Percentiles rank a stretch among this genome's conserved stretches.
phyloP scores from a whole-genome alignment of 2,329 filamentous ascomycete species.

The Alternaria dauci region DNA sequence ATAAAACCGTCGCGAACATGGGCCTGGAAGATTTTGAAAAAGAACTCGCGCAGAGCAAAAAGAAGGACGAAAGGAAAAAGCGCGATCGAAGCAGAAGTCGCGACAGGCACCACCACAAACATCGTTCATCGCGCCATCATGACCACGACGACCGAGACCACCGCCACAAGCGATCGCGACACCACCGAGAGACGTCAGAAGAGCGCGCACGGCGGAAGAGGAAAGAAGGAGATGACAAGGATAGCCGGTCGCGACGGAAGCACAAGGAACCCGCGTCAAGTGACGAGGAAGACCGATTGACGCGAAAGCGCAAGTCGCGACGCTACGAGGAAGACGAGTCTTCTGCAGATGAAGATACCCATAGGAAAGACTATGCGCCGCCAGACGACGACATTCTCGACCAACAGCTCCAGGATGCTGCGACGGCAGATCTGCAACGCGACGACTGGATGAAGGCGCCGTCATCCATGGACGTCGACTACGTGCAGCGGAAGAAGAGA shows the following conservation, averaged over 20 bases:
- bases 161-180: constrained; percentile 70
- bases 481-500: constrained; percentile 70
- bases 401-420: constrained; percentile 50
- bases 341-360: constrained; percentile 44
- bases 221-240: constrained; percentile 45
- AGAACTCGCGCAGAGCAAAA: constrained; percentile 72
- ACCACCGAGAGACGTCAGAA: constrained; percentile 56
- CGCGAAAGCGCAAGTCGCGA: constrained; percentile 44
- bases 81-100: constrained; percentile 56
- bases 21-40: constrained; percentile 79
- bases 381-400: constrained; percentile 57
- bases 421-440: constrained; percentile 63
- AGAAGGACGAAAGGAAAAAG: constrained; percentile 60
- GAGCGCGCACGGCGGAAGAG: constrained; percentile 57
- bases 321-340: constrained; percentile 45
- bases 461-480: constrained; percentile 82
- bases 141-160: constrained; percentile 60
- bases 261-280: constrained; percentile 45
- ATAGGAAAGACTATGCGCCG: constrained; percentile 56
- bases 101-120: constrained; percentile 52
- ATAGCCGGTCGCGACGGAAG: constrained; percentile 46
- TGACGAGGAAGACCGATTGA: constrained; percentile 46
- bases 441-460: constrained; percentile 97
- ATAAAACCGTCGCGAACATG: constrained; percentile 53
- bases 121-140: constrained; percentile 56